Conservation (phyloP, 352 stramenopile species). For the Phytophthora macrochlamydospora region DNA sequence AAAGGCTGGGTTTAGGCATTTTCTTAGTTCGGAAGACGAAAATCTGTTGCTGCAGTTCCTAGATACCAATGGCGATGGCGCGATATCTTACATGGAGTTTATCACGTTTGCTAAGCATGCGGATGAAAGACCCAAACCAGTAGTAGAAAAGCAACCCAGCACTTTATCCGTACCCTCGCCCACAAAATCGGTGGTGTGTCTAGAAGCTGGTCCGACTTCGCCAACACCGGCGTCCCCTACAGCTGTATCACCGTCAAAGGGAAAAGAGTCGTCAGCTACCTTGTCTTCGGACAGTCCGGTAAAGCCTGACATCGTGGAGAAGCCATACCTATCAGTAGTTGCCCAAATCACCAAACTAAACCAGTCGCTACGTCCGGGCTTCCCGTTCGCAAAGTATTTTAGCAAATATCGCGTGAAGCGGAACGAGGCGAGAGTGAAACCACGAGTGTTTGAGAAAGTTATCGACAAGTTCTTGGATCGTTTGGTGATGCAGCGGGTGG, state of each 20-base stretch:
- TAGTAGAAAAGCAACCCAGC: conserved; percentile 25
- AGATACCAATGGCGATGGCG: conserved; percentile 63
- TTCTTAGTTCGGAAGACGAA: conserved; percentile 68
- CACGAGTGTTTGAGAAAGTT: conserved; percentile 72
- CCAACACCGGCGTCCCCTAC: conserved; percentile 9
- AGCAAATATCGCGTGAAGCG: conserved; percentile 59
- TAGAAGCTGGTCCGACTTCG: conserved; percentile 14
- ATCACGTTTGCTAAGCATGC: conserved; percentile 63
- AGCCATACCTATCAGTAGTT: conserved; percentile 28
- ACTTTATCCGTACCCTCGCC: conserved; percentile 14
- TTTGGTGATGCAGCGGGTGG: conserved; percentile 51
- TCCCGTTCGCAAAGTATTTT: conserved; percentile 83
- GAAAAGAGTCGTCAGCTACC: conserved; percentile 20
- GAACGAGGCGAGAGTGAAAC: conserved; percentile 49
- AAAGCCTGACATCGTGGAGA: conserved; percentile 13
- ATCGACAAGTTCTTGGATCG: conserved; percentile 78
- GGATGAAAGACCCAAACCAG: conserved; percentile 40
- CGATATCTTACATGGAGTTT: conserved; percentile 72
- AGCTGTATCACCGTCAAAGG: conserved; percentile 5
- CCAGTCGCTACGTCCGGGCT: conserved; percentile 44
- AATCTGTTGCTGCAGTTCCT: conserved; percentile 71
- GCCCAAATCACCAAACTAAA: conserved; percentile 54
- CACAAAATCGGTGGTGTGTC: conserved; percentile 20
- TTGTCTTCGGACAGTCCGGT: not conserved
- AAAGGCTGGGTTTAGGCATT: conserved; percentile 61